A percentile compares a stretch with the other conserved stretches of the same genome.
Conservation (phyloP, 2,329 filamentous ascomycete species). For the Talaromyces amestolkiae region DNA sequence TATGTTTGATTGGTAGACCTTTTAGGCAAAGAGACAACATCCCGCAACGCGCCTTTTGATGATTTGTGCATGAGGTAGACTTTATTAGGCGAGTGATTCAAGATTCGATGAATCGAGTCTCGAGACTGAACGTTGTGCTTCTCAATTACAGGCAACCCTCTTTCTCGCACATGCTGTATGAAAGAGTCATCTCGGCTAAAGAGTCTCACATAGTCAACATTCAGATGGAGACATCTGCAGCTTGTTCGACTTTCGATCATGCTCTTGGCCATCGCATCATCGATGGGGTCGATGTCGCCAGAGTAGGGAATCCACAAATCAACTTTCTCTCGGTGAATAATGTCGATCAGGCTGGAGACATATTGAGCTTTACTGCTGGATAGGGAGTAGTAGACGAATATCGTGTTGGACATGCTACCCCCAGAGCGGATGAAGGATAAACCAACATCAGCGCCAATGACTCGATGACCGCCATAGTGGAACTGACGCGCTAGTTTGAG, state of each 20-base stretch:
- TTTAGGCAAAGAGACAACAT: conserved; percentile 59
- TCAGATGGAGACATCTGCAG: conserved; percentile 65
- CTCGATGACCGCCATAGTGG: conserved; percentile 62
- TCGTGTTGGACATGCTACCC: conserved; percentile 58
- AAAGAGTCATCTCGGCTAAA: conserved; percentile 68
- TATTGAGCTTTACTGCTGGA: conserved; percentile 50
- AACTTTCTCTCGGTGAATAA: conserved; percentile 60
- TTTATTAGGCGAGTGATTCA: conserved; percentile 46
- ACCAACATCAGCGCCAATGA: conserved; percentile 68
- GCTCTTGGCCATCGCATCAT: conserved; percentile 66
- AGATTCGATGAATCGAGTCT: conserved; percentile 53
- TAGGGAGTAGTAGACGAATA: conserved; percentile 56
- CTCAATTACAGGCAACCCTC: conserved; percentile 56
- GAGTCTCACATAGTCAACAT: conserved; percentile 53
- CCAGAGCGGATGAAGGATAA: conserved; percentile 47
- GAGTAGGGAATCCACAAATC: conserved; percentile 74
- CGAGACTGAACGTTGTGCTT: conserved; percentile 54
- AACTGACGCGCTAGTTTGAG: conserved; percentile 65
- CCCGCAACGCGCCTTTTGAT: conserved; percentile 61
- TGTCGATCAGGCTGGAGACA: conserved; percentile 54
- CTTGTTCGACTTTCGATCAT: conserved; percentile 56
- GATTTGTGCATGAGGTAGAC: conserved; percentile 62
- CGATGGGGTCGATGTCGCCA: conserved; percentile 62
- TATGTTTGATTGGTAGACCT: conserved; percentile 53
- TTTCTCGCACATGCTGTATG: conserved; percentile 54